phyloP scores from a whole-genome alignment of 306 rosid genomes.

The Sicyos edulis region DNA sequence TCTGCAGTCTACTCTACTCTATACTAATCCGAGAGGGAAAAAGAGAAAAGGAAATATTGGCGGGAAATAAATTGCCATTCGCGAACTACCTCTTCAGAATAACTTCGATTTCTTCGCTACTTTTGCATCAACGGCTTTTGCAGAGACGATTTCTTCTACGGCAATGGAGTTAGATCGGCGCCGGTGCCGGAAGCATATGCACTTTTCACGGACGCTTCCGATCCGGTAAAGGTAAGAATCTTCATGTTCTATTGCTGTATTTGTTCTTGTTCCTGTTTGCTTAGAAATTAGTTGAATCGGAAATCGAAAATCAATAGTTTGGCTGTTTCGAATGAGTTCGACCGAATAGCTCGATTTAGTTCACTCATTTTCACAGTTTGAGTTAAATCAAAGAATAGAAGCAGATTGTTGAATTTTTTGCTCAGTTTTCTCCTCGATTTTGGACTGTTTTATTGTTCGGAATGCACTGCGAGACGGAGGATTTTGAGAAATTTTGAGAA shows the following conservation, averaged over 20 bases:
- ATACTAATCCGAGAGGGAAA: neutral
- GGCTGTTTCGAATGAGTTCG: neutral
- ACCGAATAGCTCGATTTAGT: neutral
- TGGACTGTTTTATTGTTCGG: neutral
- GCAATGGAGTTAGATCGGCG: conserved; percentile 1
- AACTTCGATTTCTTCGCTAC: neutral
- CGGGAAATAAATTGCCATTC: neutral
- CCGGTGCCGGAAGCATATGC: neutral
- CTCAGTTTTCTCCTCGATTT: neutral
- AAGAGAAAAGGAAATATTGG: neutral
- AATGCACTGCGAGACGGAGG: neutral
- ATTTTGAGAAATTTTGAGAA: neutral
- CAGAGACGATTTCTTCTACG: neutral
- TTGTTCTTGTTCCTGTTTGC: neutral
- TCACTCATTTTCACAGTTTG: neutral
- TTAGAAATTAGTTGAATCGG: neutral
- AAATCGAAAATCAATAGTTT: neutral
- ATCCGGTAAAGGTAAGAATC: neutral
- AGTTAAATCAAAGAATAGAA: neutral
- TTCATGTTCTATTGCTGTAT: neutral
- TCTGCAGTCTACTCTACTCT: too few species aligned
- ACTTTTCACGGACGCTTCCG: neutral
- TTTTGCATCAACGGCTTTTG: neutral
- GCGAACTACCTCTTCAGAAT: neutral
- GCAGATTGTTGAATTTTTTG: neutral